A percentile compares a stretch with the other conserved stretches of the same genome.
phyloP scores from a whole-genome alignment of 2,329 filamentous ascomycete species.

The Exophiala mesophila region DNA sequence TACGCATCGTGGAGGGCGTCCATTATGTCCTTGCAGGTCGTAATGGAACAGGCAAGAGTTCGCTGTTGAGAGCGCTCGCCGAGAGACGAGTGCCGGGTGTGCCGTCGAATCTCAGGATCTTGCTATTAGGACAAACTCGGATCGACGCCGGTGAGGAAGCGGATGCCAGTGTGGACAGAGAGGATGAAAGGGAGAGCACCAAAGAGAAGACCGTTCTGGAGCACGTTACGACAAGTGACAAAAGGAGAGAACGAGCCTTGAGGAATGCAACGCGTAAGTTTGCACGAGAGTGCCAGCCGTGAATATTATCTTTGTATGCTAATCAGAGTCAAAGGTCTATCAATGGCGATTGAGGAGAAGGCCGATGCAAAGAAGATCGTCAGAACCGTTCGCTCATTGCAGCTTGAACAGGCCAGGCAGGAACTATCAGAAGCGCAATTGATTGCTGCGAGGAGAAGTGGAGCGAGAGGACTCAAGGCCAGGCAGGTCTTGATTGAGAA shows the following conservation, averaged over 20 bases:
- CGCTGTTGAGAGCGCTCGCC: conserved; percentile 67
- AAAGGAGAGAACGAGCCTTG: conserved; percentile 49
- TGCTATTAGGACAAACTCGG: conserved; percentile 64
- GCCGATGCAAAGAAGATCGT: conserved; percentile 55
- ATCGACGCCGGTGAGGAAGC: conserved; percentile 16
- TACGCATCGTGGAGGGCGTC: conserved; percentile 66
- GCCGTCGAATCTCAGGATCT: conserved; percentile 59
- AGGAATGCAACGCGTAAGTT: conserved; percentile 56
- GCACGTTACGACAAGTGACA: conserved; percentile 57
- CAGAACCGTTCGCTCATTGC: conserved; percentile 56
- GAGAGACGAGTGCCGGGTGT: conserved; percentile 75
- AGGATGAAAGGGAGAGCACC: neutral
- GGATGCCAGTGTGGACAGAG: conserved; percentile 27
- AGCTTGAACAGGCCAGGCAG: conserved; percentile 57
- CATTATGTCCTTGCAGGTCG: conserved; percentile 74
- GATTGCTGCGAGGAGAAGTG: conserved; percentile 68
- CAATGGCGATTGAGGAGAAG: conserved; percentile 54
- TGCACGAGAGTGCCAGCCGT: too few species aligned
- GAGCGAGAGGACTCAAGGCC: conserved; percentile 68
- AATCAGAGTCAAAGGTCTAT: conserved; percentile 45
- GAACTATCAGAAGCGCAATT: conserved; percentile 66
- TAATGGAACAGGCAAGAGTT: conserved; percentile 81
- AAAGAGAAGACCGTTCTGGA: conserved; percentile 52
- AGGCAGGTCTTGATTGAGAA: conserved; percentile 67
- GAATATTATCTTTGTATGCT: too few species aligned